Evolutionary conservation across 306 rosid genomes (phyloP).

Genomic region (Vigna mungo): DNA sequence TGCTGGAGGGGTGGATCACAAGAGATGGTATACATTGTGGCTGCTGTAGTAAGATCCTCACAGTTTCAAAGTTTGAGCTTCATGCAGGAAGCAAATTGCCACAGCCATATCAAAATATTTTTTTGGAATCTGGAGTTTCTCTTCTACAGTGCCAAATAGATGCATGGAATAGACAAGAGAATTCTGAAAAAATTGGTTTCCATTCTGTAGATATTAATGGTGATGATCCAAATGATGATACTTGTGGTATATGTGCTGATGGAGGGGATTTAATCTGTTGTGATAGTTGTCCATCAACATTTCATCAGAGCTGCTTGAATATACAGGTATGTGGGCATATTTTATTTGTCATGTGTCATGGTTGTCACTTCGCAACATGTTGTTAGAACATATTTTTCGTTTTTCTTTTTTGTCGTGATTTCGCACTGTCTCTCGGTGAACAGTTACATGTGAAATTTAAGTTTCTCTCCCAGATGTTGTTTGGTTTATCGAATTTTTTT

Average conservation of each 20-base stretch:
- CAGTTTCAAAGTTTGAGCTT: conserved; percentile 83
- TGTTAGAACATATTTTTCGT: not conserved
- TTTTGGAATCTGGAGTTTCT: conserved; percentile 84
- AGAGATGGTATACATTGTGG: conserved; percentile 90
- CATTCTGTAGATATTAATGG: conserved; percentile 71
- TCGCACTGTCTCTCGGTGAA: not conserved
- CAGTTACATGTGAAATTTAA: not conserved
- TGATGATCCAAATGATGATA: conserved; percentile 90
- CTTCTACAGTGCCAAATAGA: conserved; percentile 89
- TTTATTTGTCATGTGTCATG: conserved; percentile 23
- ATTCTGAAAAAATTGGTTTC: conserved; percentile 56
- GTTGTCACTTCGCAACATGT: not conserved
- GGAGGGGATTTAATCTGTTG: conserved; percentile 94
- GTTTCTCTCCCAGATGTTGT: conserved; percentile 1
- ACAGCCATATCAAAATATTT: conserved; percentile 86
- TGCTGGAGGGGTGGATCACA: conserved; percentile 91
- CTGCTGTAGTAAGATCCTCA: conserved; percentile 91
- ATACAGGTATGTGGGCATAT: conserved; percentile 56
- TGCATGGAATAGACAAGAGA: conserved; percentile 77
- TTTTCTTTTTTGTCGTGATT: not conserved
- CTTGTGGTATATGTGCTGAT: conserved; percentile 89
- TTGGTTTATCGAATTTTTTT: conserved; percentile 22
- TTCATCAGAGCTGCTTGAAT: conserved; percentile 82
- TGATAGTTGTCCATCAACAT: conserved; percentile 91
- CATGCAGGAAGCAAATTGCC: conserved; percentile 90